phyloP scores from a whole-genome alignment of 805 yeast species.

The Tetrapisispora phaffii region DNA sequence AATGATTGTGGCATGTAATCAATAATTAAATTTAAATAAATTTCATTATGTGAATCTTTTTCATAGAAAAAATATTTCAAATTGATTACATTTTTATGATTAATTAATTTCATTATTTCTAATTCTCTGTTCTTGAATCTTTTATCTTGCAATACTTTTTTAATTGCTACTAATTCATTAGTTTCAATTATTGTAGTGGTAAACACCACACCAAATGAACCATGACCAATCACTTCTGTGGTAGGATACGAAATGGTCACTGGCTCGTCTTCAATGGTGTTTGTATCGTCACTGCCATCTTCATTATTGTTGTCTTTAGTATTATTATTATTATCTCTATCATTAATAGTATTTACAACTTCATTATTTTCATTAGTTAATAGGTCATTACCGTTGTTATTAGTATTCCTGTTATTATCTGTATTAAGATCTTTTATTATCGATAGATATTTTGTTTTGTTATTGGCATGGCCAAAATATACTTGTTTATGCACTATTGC shows the following conservation, averaged over 20 bases:
- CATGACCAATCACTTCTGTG: constrained; percentile 91
- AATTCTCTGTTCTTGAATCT: constrained; percentile 90
- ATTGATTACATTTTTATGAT: constrained; percentile 81
- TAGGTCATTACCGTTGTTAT: neutral
- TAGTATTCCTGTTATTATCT: neutral
- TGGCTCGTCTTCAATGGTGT: constrained; percentile 7
- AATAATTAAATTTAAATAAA: constrained; percentile 78
- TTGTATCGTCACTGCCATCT: too few species aligned
- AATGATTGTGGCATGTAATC: constrained; percentile 95
- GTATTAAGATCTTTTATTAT: neutral
- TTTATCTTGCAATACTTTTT: constrained; percentile 91
- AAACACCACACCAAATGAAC: constrained; percentile 98
- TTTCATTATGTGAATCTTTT: constrained; percentile 42
- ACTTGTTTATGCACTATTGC: constrained; percentile 26
- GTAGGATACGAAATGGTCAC: constrained; percentile 63
- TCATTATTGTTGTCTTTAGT: neutral
- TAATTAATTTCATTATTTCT: constrained; percentile 85
- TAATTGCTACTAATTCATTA: constrained; percentile 80
- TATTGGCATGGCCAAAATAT: constrained; percentile 9
- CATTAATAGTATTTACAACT: neutral
- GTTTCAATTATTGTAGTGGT: constrained; percentile 70
- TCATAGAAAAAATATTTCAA: constrained; percentile 82
- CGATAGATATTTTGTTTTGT: constrained; percentile 3
- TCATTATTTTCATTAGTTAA: neutral
- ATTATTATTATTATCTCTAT: neutral